Percentiles rank a stretch among this genome's conserved stretches.
phyloP scores from a whole-genome alignment of 176 grass and related monocot genomes.

The Aegilops speltoides region DNA sequence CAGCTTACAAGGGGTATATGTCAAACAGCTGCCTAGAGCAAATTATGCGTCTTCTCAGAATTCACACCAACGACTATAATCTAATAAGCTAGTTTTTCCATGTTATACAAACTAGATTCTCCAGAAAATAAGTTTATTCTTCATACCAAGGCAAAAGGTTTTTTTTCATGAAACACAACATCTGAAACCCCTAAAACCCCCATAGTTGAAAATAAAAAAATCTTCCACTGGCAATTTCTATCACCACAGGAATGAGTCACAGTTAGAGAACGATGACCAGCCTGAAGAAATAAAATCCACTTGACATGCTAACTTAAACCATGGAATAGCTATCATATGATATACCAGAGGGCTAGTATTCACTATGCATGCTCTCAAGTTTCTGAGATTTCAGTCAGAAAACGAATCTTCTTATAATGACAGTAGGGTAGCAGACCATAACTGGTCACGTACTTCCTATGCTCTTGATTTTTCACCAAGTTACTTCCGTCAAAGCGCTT shows the following conservation, averaged over 20 bases:
- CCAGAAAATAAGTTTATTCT: conserved; percentile 1
- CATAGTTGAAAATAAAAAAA: not conserved
- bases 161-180: not conserved
- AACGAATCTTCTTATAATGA: not conserved
- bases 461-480: not conserved
- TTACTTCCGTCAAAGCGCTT: not conserved
- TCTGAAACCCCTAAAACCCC: not conserved
- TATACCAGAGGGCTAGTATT: not conserved
- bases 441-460: not conserved
- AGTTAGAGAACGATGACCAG: not conserved
- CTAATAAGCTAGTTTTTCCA: not conserved
- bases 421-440: not conserved
- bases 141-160: not conserved
- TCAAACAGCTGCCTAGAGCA: not conserved
- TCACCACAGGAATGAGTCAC: conserved; percentile 5
- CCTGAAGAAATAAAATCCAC: not conserved
- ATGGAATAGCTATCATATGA: not conserved
- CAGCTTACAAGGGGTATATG: not conserved
- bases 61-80: not conserved
- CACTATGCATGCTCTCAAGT: not conserved
- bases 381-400: conserved; percentile 10
- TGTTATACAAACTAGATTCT: not conserved
- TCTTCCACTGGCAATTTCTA: not conserved
- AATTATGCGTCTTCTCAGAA: not conserved
- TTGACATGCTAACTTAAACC: conserved; percentile 11